Percentiles rank a stretch among this genome's conserved stretches.
Evolutionary conservation across 1,284 basidiomycete genomes (phyloP).

Genomic region (Sutorius eximius): DNA sequence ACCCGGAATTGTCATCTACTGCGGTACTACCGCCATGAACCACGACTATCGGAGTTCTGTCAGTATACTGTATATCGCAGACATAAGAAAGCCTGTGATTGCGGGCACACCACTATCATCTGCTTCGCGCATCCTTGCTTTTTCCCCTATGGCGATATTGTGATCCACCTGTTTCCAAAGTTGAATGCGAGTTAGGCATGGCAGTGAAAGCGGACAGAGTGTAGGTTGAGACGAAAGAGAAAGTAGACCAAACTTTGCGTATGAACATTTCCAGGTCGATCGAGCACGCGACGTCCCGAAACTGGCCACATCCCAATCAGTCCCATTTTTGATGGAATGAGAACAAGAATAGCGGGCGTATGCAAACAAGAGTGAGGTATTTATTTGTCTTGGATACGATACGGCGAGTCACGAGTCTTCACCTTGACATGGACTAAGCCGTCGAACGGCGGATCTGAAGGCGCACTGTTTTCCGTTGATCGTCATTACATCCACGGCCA

Average conservation of each 20-base stretch:
- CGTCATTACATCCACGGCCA: conserved; percentile 39
- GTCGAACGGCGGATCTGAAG: conserved; percentile 30
- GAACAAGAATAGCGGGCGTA: conserved; percentile 22
- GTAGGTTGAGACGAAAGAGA: too few relatives aligned
- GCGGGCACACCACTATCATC: conserved; percentile 56
- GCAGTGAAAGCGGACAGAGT: too few relatives aligned
- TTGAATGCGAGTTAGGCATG: too few relatives aligned
- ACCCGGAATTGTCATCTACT: conserved; percentile 70
- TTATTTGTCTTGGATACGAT: conserved; percentile 42
- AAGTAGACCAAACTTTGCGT: too few relatives aligned
- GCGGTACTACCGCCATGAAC: conserved; percentile 62
- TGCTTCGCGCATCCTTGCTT: too few relatives aligned
- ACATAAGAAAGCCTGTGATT: background rate
- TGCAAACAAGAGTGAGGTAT: conserved; percentile 43
- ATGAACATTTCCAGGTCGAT: too few relatives aligned
- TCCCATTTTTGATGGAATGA: too few relatives aligned
- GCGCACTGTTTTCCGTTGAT: conserved; percentile 31
- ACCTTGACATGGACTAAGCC: conserved; percentile 37
- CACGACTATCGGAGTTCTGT: conserved; percentile 71
- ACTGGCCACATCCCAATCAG: too few relatives aligned
- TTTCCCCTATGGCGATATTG: too few relatives aligned
- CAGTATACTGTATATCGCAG: conserved; percentile 65
- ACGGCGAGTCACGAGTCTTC: conserved; percentile 40
- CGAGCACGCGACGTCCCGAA: too few relatives aligned
- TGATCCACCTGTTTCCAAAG: too few relatives aligned